A percentile compares a stretch with the other conserved stretches of the same genome.
Conservation (phyloP, 371 early-diverging fungal species). For the Mucor racemosus region DNA sequence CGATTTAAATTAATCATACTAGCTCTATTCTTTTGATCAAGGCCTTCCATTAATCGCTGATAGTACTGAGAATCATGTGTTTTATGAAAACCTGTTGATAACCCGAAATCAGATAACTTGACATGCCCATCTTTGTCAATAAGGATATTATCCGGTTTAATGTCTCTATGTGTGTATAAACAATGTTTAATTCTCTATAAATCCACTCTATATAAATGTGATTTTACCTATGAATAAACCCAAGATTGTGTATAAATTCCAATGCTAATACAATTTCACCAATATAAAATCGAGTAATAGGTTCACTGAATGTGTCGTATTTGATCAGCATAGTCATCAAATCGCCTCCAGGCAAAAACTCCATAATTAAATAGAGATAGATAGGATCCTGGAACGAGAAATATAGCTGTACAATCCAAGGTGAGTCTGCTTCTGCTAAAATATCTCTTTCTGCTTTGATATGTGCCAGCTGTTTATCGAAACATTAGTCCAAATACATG, state of each 20-base stretch:
- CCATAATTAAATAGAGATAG: constrained; percentile 97
- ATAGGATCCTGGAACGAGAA: constrained; percentile 95
- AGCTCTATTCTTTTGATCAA: constrained; percentile 49
- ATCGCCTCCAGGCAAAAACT: constrained; percentile 97
- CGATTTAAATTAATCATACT: constrained; percentile 76
- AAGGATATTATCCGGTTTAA: constrained; percentile 89
- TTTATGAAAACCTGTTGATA: constrained; percentile 98
- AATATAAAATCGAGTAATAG: constrained; percentile 97
- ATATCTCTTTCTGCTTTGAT: constrained; percentile 98
- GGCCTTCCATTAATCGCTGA: constrained; percentile 71
- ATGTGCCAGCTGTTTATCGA: constrained; percentile 78
- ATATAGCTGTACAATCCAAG: constrained; percentile 98
- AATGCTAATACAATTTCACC: constrained; percentile 96
- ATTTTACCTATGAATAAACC: constrained; percentile 94
- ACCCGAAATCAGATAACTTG: constrained; percentile 96
- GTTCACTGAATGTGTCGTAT: constrained; percentile 94
- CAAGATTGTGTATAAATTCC: constrained; percentile 93
- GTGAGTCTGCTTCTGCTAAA: constrained; percentile 92
- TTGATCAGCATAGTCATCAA: constrained; percentile 99
- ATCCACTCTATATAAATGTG: too few relatives aligned
- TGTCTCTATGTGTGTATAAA: constrained; percentile 58
- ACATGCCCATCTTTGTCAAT: constrained; percentile 87
- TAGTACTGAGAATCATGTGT: constrained; percentile 98
- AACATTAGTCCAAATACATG: too few relatives aligned
- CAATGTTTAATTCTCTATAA: too few relatives aligned